Percentiles rank a stretch among this genome's conserved stretches.
These are phyloP conservation scores for Aphanomyces cochlioides DNA, from an alignment of 352 stramenopile genomes.

Conservation along the genomic window DNA sequence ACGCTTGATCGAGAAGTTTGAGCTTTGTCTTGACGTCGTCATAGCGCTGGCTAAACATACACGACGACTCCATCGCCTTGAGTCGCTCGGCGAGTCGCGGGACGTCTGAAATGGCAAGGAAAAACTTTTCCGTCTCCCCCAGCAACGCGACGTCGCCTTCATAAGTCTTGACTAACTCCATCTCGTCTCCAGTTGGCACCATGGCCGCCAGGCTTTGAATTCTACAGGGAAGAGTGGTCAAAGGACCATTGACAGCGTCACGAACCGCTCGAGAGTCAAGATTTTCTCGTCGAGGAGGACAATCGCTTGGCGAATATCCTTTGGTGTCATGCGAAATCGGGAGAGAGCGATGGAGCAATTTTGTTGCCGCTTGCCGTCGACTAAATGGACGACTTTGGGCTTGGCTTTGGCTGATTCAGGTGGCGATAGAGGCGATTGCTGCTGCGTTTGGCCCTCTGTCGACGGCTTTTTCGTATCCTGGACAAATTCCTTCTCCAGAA, in stretches of 20 bases:
- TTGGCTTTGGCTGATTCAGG: background rate
- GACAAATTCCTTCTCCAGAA: constrained; percentile 19
- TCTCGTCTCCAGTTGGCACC: constrained; percentile 32
- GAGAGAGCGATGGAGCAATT: constrained; percentile 39
- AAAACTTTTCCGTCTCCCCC: constrained; percentile 85
- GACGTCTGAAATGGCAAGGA: constrained; percentile 77
- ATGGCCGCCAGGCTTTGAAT: constrained; percentile 32
- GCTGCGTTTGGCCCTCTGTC: constrained; percentile 3
- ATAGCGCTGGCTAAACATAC: constrained; percentile 77
- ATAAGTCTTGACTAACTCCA: constrained; percentile 53
- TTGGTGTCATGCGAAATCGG: constrained; percentile 29
- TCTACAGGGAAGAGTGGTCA: background rate
- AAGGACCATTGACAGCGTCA: background rate
- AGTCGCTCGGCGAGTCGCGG: constrained; percentile 83
- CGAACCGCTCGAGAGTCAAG: constrained; percentile 29
- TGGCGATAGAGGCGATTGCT: too few species aligned
- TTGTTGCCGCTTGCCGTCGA: constrained; percentile 38
- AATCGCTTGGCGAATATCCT: constrained; percentile 32
- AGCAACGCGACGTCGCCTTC: constrained; percentile 81
- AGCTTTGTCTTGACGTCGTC: constrained; percentile 47
- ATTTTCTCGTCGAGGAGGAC: constrained; percentile 31
- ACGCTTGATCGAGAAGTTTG: constrained; percentile 51
- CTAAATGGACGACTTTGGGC: constrained; percentile 33
- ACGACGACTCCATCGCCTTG: constrained; percentile 80
- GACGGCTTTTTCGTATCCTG: constrained; percentile 32